Percentiles rank a stretch among this genome's conserved stretches.
Evolutionary conservation across 1,284 basidiomycete genomes (phyloP).

Genomic region (Irpex sp.): DNA sequence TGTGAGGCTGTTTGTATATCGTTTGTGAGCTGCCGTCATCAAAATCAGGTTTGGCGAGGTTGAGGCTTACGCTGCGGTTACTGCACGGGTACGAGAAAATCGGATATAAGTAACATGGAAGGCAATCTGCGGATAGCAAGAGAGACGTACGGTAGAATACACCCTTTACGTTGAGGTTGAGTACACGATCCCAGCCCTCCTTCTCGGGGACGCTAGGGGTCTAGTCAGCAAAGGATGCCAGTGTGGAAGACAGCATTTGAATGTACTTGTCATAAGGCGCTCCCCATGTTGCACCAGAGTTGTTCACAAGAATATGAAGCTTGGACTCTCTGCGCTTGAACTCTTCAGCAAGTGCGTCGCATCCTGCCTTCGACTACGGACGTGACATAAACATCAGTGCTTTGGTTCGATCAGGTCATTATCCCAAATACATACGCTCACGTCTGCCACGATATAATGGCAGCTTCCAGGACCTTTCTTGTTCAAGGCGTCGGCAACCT

Average conservation of each 20-base stretch:
- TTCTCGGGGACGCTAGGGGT: conserved; percentile 69
- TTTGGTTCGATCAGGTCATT: too few species aligned
- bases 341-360: conserved; percentile 76
- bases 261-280: conserved; percentile 67
- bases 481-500: conserved; percentile 72
- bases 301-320: conserved; percentile 86
- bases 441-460: conserved; percentile 79
- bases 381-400: background rate
- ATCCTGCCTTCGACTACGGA: conserved; percentile 79
- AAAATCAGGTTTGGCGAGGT: too few species aligned
- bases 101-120: too few species aligned
- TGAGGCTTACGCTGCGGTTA: conserved; percentile 68
- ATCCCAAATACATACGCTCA: conserved; percentile 58
- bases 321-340: conserved; percentile 77
- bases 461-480: conserved; percentile 66
- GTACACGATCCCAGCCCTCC: conserved; percentile 87
- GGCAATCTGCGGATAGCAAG: too few species aligned
- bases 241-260: background rate
- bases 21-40: too few species aligned
- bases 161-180: conserved; percentile 84
- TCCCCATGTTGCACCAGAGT: conserved; percentile 87
- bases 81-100: conserved; percentile 38
- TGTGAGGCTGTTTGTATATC: conserved; percentile 53
- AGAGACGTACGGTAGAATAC: conserved; percentile 76
- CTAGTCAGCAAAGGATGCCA: background rate